Base-by-base conservation (phyloP, 371 early-diverging fungal genomes). In the Mucor piriformis region DNA sequence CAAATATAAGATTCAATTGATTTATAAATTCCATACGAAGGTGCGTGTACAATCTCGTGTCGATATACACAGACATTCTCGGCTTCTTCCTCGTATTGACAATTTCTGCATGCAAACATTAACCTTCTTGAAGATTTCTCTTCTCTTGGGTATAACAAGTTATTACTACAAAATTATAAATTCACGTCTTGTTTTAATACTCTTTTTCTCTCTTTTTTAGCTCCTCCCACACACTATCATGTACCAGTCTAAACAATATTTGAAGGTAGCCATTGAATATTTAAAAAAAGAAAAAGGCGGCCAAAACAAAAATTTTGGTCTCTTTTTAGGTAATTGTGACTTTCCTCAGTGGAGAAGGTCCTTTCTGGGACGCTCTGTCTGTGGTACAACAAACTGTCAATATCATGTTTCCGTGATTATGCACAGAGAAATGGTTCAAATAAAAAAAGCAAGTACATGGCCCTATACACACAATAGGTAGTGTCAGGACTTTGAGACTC, bases 71-170 rank as follows among this genome's bases (percentile, higher is more conserved):
- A 89, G 40, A 84, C 76, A 53, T 89, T 88, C 32, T 87, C 85
- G 15, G 95, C 88, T 53, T 86, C 88, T 66, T 97, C 98, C 64
- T 90, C 81, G 67, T 92, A 89, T 38, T 88, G 87, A 74, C 98
- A 98, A 79, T 96, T 95, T 58, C 96, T 90, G 80, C 98, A 99
- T n/a, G 92, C 93, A 67, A 90, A 90, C 70, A 91, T 74, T 37
- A 99, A 80, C 47, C 62, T 73, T 52, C 88, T 79, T 53, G 66
- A 76, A 10, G 58, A 67, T 38, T 84, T 79, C 66, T 99, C 96
- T 74, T 96, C 96, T 77, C 92, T 87, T 34, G 99, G 99, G 79
- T 98, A 98, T 61, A 99, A 79, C 83, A 98, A 82, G 70, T 98
- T 97, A 84, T 92, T 92, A 83, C 99, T 87, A 59, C 13, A 42